phyloP scores from a whole-genome alignment of 139 green algal genomes.

The Choricystis sp. region DNA sequence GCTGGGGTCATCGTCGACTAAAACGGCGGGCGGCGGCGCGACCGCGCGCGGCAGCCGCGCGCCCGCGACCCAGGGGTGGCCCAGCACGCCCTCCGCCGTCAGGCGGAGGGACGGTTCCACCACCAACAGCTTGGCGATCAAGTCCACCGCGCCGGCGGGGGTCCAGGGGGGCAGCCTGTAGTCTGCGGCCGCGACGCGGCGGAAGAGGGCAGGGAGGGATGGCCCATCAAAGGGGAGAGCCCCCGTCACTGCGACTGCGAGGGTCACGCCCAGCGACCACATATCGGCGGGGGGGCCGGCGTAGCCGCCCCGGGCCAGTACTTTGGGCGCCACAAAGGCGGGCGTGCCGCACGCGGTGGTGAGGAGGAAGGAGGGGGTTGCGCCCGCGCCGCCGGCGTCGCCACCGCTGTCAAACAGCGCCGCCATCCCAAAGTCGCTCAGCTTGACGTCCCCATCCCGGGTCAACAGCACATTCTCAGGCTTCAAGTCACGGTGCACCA shows the following conservation, averaged over 20 bases:
- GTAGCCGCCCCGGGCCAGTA: constrained; percentile 31
- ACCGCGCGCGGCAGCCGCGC: no score
- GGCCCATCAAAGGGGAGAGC: constrained; percentile 39
- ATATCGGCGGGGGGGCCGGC: constrained; percentile 30
- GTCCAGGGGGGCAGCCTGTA: constrained; percentile 27
- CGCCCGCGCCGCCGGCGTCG: neutral
- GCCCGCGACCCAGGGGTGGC: neutral
- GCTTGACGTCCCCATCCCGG: constrained; percentile 24
- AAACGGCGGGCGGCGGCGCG: no score
- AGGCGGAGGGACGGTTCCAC: neutral
- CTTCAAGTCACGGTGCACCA: constrained; percentile 49
- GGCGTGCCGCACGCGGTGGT: constrained; percentile 54
- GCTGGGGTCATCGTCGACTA: no score
- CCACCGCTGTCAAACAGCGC: constrained; percentile 7
- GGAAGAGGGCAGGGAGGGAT: constrained; percentile 17
- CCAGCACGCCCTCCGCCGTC: neutral
- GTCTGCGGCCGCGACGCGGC: constrained; percentile 16
- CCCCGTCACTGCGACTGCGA: constrained; percentile 31
- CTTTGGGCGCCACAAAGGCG: constrained; percentile 63
- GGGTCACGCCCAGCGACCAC: constrained; percentile 35
- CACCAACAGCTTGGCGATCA: constrained; percentile 21
- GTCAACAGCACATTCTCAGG: constrained; percentile 43
- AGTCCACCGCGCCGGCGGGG: constrained; percentile 2
- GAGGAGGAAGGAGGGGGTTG: constrained; percentile 16
- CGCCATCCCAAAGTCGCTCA: constrained; percentile 44